A percentile compares a stretch with the other conserved stretches of the same genome.
Conservation (phyloP, 352 stramenopile species). For the Pythium vanterpoolii region DNA sequence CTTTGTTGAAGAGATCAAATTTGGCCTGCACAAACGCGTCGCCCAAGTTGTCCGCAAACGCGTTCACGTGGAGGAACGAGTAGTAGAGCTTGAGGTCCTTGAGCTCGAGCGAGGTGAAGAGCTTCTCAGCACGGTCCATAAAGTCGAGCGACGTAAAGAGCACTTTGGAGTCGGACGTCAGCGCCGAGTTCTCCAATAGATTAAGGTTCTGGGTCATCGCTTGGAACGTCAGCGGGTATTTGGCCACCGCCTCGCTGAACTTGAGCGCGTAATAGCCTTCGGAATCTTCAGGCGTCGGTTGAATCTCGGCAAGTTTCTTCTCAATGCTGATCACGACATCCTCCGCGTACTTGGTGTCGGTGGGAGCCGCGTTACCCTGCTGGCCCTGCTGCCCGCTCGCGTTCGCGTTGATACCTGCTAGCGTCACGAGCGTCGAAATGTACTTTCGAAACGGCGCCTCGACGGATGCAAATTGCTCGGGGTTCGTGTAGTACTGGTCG, state of each 20-base stretch:
- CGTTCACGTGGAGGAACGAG: conserved; percentile 47
- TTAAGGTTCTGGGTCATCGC: conserved; percentile 33
- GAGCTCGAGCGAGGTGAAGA: conserved; percentile 30
- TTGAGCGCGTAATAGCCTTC: conserved; percentile 71
- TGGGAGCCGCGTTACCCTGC: background rate
- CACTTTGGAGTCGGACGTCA: conserved; percentile 36
- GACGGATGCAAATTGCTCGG: conserved; percentile 24
- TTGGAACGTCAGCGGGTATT: conserved; percentile 69
- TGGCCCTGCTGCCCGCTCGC: conserved; percentile 6
- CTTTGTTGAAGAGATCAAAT: conserved; percentile 86
- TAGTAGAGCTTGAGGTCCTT: conserved; percentile 55
- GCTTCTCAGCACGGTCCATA: conserved; percentile 47
- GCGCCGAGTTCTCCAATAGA: conserved; percentile 30
- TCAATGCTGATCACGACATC: conserved; percentile 70
- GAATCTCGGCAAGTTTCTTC: conserved; percentile 37
- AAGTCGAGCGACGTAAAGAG: conserved; percentile 48
- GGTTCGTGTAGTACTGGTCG: conserved; percentile 87
- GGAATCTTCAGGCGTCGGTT: conserved; percentile 31
- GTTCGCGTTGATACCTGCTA: conserved; percentile 27
- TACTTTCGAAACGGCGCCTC: conserved; percentile 37
- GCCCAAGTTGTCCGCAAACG: conserved; percentile 34
- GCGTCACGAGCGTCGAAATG: conserved; percentile 39
- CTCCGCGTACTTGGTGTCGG: conserved; percentile 16
- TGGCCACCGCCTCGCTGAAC: conserved; percentile 26
- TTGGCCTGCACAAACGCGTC: conserved; percentile 73